Evolutionary conservation across 331 rosid genomes (phyloP).

Genomic region (Quercus phellos): DNA sequence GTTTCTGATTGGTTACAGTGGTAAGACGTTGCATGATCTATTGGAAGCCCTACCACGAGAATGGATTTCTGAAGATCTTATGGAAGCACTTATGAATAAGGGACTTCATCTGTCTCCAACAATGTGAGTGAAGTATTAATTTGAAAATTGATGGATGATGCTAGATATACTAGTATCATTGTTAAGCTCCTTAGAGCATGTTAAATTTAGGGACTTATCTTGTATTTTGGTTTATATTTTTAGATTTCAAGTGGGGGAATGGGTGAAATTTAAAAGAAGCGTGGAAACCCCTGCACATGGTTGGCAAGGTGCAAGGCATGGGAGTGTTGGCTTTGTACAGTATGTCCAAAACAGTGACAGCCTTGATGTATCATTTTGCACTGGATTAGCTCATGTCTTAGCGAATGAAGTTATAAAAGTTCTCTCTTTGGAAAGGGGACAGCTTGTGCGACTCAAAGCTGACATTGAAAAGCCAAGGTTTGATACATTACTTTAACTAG

Average conservation of each 20-base stretch:
- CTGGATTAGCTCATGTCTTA: constrained; percentile 79
- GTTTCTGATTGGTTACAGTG: constrained; percentile 52
- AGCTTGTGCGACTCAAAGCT: constrained; percentile 80
- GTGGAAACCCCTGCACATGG: constrained; percentile 67
- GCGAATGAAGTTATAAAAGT: constrained; percentile 81
- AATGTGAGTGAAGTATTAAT: constrained; percentile 39
- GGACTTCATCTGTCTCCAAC: constrained; percentile 80
- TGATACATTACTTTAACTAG: not conserved
- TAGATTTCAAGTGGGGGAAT: constrained; percentile 87
- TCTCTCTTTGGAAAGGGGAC: constrained; percentile 88
- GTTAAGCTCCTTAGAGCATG: not conserved
- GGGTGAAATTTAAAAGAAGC: constrained; percentile 88
- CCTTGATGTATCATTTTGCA: constrained; percentile 80
- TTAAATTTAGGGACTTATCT: not conserved
- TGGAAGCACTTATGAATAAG: constrained; percentile 74
- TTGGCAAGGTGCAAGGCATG: constrained; percentile 82
- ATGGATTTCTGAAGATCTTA: constrained; percentile 91
- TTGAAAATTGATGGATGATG: not conserved
- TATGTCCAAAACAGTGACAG: constrained; percentile 61
- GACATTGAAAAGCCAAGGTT: constrained; percentile 89
- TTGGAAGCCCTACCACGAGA: constrained; percentile 92
- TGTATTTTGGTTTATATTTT: not conserved
- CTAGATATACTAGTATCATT: not conserved
- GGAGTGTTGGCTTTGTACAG: constrained; percentile 95
- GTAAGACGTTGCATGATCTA: constrained; percentile 82